Base-by-base conservation (phyloP, 2,329 filamentous ascomycete genomes). In the Aspergillus oerlinghausenensis region DNA sequence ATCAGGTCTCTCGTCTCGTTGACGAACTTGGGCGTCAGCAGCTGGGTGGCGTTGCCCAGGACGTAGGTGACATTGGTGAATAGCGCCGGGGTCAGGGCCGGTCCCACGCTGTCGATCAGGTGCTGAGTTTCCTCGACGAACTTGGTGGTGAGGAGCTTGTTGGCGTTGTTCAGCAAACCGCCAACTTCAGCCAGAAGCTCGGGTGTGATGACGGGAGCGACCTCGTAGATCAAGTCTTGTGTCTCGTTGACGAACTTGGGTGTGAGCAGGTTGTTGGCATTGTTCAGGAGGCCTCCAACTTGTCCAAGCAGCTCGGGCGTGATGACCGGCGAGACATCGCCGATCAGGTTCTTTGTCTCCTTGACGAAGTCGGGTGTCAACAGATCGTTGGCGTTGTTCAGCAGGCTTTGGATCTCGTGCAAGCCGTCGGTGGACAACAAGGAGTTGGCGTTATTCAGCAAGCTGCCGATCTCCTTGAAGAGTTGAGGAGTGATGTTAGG, bases 1-100 rank as follows among this genome's bases (percentile, higher is more conserved):
- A 72, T 64, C 14, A 72, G 60, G 23, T 57, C 57, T 11, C 59
- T 60, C 2, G 70, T 72, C 21, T 69, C 67, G 21, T 60, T 55
- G 49, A 73, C 67, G 49, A 73, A 73, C 43, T 60, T 58, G 32
- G 70, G 64, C 1, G 67, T 70, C 45, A 73, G 60, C 21, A 73
- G 58, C 5, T 28, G 51, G 19, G 68, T 69, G 7, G 66, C 70
- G 51, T 73, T 73, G 43, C 63, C 66, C 21, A 73, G 59, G 29
- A 73, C 61, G 55, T 61, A 65, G 32, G 60, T 61, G 47, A 72
- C 58, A 43, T 68, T 66, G 48, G 63, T 56, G 38, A 73, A 65
- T 10, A 70, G 63, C 56, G 67, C 57, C 57, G 64, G 63, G 51
- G 66, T 63, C 60, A 71, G 52, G 23, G 55, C 59, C 19, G 63